Base-by-base conservation (phyloP, 2,329 filamentous ascomycete genomes). In the Diplodia scrobiculata region DNA sequence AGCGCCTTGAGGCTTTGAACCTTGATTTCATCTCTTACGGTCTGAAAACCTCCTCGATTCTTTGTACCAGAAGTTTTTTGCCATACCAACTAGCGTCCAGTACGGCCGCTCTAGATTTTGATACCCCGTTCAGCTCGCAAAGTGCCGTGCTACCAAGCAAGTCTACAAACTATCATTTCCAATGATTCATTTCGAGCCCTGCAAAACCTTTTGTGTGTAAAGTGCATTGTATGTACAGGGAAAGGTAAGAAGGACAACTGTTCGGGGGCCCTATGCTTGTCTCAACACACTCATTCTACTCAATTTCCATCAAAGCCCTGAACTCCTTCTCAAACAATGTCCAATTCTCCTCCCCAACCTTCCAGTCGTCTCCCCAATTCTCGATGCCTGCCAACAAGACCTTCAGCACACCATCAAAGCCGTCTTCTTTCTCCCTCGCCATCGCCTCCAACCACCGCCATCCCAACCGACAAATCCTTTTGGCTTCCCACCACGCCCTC, bases 381-480 rank as follows among this genome's bases (percentile, higher is more conserved):
- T 27, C 41, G 10, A 62, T n/a, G 1, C 58, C 58, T 9, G 9
- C 32, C 54, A n/a, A 10, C 29, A 62, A 10, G 25, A 75, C 3
- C 17, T 76, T 71, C 4, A 77, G 51, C 0, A 71, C 76, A 7
- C 72, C 75, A 65, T 77, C 75, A 2, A 62, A 29, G 2, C 58
- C 66, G 19, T 32, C 69, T 72, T 2, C 73, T 71, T 52, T 71
- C 74, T 3, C 70, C 71, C 9, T 53, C 55, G 3, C 72, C 76
- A 77, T 68, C 0, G 73, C 72, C 55, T 79, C 77, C 7, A 79
- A 69, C 76, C 76, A 79, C 5, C 73, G 71, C 38, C 76, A 76
- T 0, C 71, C 74, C 51, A 76, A 72, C 7, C 75, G 76, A 64
- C 76, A 78, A 27, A 78, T 52, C 27, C 73, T 71, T 6, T 70